Evolutionary conservation across 768 basidiomycete species (phyloP).

Genomic region (Mycena indigotica): DNA sequence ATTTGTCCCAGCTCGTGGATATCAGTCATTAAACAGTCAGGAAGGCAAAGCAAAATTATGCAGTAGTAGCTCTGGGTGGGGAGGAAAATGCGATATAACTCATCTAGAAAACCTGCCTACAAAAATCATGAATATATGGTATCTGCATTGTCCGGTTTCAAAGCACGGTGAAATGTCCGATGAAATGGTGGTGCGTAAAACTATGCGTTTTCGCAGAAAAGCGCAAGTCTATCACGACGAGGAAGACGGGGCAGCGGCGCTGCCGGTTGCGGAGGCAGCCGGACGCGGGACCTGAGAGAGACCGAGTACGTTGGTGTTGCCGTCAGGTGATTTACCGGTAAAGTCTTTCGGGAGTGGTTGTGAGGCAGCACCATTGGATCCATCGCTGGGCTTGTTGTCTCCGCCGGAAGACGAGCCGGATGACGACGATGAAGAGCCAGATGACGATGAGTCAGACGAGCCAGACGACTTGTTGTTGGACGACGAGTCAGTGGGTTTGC

Average conservation of each 20-base stretch:
- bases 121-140: constrained; percentile 6
- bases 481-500: constrained; percentile 20
- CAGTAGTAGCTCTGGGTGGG: constrained; percentile 7
- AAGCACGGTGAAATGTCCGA: too few species aligned
- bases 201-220: too few species aligned
- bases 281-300: constrained; percentile 35
- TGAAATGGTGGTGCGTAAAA: too few species aligned
- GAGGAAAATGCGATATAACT: constrained; percentile 22
- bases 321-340: constrained; percentile 46
- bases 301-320: constrained; percentile 49
- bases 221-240: neutral
- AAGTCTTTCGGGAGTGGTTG: constrained; percentile 38
- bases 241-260: constrained; percentile 7
- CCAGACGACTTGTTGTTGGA: constrained; percentile 22
- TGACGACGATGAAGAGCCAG: constrained; percentile 13
- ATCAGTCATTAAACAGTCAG: neutral
- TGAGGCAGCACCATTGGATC: constrained; percentile 25
- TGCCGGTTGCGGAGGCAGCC: constrained; percentile 6
- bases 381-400: constrained; percentile 22
- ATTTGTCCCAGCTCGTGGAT: neutral
- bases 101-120: constrained; percentile 21
- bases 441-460: too few species aligned
- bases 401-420: constrained; percentile 23
- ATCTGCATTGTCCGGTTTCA: constrained; percentile 20
- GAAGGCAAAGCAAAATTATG: neutral